These are phyloP conservation scores for Theobroma grandiflorum DNA, from an alignment of 441 rosid genomes.

Conservation along the genomic window DNA sequence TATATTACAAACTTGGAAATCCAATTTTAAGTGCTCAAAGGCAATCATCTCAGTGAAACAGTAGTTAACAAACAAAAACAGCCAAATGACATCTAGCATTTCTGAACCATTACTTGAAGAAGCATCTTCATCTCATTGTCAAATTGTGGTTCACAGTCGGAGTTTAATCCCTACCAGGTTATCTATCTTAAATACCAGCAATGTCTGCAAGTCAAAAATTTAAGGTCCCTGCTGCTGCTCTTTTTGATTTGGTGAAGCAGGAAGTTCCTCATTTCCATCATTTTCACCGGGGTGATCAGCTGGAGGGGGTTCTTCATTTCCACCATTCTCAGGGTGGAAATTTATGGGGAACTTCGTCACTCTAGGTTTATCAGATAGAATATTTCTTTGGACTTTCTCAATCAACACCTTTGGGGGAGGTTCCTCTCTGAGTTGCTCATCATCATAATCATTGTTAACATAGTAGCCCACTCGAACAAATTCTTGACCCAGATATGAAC, in stretches of 20 bases:
- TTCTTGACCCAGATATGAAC: constrained; percentile 80
- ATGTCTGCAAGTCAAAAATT: background rate
- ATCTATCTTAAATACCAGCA: background rate
- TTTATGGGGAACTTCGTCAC: constrained; percentile 85
- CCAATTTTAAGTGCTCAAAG: background rate
- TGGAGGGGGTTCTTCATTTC: constrained; percentile 49
- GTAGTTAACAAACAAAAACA: constrained; percentile 2
- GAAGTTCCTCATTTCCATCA: constrained; percentile 44
- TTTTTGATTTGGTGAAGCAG: constrained; percentile 40
- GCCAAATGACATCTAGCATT: constrained; percentile 13
- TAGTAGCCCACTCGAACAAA: constrained; percentile 79
- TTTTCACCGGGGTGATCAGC: constrained; percentile 50
- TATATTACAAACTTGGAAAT: constrained; percentile 29
- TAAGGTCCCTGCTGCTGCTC: constrained; percentile 43
- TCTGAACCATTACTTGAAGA: constrained; percentile 26
- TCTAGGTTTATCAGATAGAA: constrained; percentile 76
- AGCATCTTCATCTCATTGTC: constrained; percentile 15
- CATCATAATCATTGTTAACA: constrained; percentile 80
- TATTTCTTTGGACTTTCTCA: constrained; percentile 75
- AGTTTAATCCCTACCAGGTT: constrained; percentile 24
- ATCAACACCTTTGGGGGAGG: constrained; percentile 69
- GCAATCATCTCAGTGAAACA: background rate
- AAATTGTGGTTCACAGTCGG: constrained; percentile 2
- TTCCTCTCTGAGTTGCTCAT: constrained; percentile 77
- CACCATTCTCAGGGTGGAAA: constrained; percentile 66